Evolutionary conservation across 2,329 filamentous ascomycete species (phyloP), one percentile per base, ranked within the genome.

Genomic region (Calycina herbarum): DNA sequence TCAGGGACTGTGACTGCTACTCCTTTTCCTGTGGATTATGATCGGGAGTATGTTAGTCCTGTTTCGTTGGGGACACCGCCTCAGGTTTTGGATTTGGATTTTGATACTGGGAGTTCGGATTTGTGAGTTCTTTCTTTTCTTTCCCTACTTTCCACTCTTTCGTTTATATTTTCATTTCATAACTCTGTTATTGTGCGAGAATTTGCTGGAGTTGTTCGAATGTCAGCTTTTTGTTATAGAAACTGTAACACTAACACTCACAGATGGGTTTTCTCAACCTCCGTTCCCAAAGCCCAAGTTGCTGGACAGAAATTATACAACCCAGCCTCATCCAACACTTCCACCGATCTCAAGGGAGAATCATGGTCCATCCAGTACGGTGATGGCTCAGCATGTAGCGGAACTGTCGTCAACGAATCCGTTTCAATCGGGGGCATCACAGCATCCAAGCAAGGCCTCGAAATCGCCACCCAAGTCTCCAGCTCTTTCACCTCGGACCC

Each of bases 301-400:
- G 51, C 64, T 3, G 70, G 69, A 11, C 72, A 74, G 29, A 33
- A 24, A 31, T 51, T 72, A 38, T 74, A 69, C 56, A 66, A 67
- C 17, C 64, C 68, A 15, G 62, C 40, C 5, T 64, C 63, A 13
- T 71, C 68, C 5, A 62, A 20, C 5, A 72, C 54, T 27, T 64
- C 67, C 31, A 59, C 57, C 6, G 63, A 59, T 5, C 51, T 72
- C 17, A 24, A 60, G 1, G 69, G 68, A 6, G 62, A 64, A 48
- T 68, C 69, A n/a, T 74, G 71, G 70, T 63, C 62, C 15, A 71
- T 74, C 48, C 33, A 15, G 7, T 74, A 74, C 38, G 70, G 68
- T 29, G 77, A 78, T 77, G 77, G 72, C 10, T 69, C 67, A n/a
- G 72, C 67, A 57, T 75, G 65, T 2, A 66, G 65, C 3, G 72